phyloP scores from a whole-genome alignment of 148 eudicot species.

The Drosera capensis region DNA sequence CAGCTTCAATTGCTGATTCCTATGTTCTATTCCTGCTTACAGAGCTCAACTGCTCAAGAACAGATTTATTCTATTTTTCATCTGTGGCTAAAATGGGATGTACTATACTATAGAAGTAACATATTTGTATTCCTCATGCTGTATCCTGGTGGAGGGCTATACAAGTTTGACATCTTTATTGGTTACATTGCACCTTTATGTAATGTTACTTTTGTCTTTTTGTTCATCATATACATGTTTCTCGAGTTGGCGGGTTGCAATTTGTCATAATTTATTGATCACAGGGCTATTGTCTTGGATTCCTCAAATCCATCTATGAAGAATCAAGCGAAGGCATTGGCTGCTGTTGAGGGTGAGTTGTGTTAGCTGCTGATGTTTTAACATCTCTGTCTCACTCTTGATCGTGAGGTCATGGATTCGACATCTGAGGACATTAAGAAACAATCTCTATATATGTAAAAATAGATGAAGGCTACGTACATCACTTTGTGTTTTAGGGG shows the following conservation, averaged over 20 bases:
- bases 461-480: too few species aligned
- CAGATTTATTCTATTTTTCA: too few species aligned
- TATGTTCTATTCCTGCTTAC: too few species aligned
- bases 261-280: not conserved
- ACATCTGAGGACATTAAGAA: not conserved
- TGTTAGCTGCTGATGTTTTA: not conserved
- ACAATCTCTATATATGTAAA: too few species aligned
- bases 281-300: constrained; percentile 73
- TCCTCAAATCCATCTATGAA: constrained; percentile 63
- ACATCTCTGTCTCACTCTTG: not conserved
- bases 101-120: too few species aligned
- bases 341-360: constrained; percentile 73
- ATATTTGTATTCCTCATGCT: too few species aligned
- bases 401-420: not conserved
- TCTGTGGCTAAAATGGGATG: too few species aligned
- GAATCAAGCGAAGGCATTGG: constrained; percentile 72
- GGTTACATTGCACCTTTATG: not conserved
- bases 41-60: too few species aligned
- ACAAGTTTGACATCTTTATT: not conserved
- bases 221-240: not conserved
- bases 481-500: too few species aligned
- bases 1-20: too few species aligned
- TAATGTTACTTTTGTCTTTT: not conserved
- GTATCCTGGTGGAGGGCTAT: not conserved
- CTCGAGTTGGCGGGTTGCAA: not conserved